Base-by-base conservation (phyloP, 495 filamentous ascomycete species). In the Neurospora sp. region DNA sequence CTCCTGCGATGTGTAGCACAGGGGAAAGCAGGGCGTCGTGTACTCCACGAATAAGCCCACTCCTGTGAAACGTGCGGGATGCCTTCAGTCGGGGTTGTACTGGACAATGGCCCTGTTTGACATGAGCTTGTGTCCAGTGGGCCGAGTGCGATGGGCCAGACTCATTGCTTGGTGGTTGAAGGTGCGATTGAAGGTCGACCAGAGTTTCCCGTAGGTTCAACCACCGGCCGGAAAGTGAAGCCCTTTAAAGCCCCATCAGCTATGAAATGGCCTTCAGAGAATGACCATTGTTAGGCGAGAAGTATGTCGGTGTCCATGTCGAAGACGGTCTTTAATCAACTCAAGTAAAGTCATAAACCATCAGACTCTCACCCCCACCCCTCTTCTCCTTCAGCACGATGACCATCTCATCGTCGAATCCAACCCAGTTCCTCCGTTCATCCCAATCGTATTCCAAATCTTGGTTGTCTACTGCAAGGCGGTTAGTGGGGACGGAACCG, bases 321-420 rank as follows among this genome's bases (percentile, higher is more conserved):
- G 9, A 40, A 4, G 22, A 48, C 9, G n/a, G 40, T 35, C 16
- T 4, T 72, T 2, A 40, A 40, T 8, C n/a, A 59, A 39, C 27
- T 80, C 83, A 96, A 40, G 90, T 94, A 79, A 99, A 99, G 82
- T 99, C 94, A 81, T 98, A 98, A 73, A 96, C 90, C 79, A 94
- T 88, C 76, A 99, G 80, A 68, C 90, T 88, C 76, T 94, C 92
- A 31, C 85, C 84, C 31, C 92, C 91, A 22, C 84, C 77, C 18
- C 82, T 83, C 74, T 87, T 89, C 78, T 95, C 93, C 68, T 92
- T 90, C 68, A 97, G 84, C 68, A 98, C 87, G 72, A 98, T 90
- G 10, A 99, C 92, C 80, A 93, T 91, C 81, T 98, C 93, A 42
- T 98, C 96, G 78, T 98, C 93, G 80, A 98, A 99, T 4, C 93